Evolutionary conservation across 257 asterid species (phyloP).

Genomic region (Solanum habrochaites): DNA sequence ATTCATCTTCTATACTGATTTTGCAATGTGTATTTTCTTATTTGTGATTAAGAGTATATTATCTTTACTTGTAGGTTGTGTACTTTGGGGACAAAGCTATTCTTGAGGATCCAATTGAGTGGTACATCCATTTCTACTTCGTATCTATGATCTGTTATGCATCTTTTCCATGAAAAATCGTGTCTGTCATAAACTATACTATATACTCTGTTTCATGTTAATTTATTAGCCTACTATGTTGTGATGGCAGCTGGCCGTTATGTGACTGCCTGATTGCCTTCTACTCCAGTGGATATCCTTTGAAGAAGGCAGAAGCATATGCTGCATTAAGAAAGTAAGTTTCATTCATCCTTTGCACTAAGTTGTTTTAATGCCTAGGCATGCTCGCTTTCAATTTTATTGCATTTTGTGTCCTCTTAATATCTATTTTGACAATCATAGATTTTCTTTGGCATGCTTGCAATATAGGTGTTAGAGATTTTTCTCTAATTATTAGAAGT

Average conservation of each 20-base stretch:
- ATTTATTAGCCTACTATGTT: neutral
- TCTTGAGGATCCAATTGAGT: constrained; percentile 81
- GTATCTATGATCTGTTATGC: neutral
- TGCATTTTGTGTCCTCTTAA: neutral
- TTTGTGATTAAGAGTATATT: neutral
- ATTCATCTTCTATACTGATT: neutral
- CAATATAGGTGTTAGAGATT: neutral
- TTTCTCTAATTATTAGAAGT: neutral
- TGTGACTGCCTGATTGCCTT: constrained; percentile 96
- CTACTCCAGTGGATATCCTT: constrained; percentile 73
- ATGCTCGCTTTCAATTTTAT: neutral
- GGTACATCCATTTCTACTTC: constrained; percentile 23
- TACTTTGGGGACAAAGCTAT: constrained; percentile 87
- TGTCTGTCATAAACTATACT: neutral
- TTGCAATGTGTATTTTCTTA: neutral
- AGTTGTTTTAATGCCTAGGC: neutral
- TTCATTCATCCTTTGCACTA: neutral
- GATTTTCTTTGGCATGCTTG: neutral
- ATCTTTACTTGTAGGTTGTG: constrained; percentile 38
- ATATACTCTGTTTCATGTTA: neutral
- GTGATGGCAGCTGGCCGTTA: constrained; percentile 71
- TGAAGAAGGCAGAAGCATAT: constrained; percentile 84
- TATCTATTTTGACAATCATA: neutral
- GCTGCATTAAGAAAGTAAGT: constrained; percentile 81
- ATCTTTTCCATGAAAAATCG: neutral